Evolutionary conservation across 768 basidiomycete genomes (phyloP).

Genomic region (Psilocybe tampanensis): DNA sequence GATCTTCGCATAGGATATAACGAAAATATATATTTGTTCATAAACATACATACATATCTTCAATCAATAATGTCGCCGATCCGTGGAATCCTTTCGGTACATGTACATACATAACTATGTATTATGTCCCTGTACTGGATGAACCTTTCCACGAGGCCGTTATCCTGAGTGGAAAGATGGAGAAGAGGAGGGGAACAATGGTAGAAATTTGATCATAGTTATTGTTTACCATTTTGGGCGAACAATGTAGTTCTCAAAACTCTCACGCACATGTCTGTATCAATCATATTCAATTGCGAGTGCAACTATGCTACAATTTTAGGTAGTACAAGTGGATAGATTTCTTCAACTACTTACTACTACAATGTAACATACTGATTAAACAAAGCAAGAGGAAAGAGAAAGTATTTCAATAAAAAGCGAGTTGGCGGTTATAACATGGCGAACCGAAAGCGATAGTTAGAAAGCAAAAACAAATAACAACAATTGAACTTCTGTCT

Average conservation of each 20-base stretch:
- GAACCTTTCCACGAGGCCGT: too few relatives aligned
- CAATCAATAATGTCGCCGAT: too few relatives aligned
- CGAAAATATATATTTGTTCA: too few relatives aligned
- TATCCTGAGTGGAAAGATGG: too few relatives aligned
- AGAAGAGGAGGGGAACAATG: too few relatives aligned
- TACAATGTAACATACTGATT: not conserved
- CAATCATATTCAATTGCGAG: too few relatives aligned
- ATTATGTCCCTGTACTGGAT: too few relatives aligned
- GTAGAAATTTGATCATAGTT: not conserved
- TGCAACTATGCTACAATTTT: too few relatives aligned
- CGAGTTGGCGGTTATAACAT: not conserved
- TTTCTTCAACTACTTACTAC: not conserved
- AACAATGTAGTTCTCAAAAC: not conserved
- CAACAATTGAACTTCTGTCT: not conserved
- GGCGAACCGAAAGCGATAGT: not conserved
- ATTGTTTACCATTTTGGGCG: constrained; percentile 5
- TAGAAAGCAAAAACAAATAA: not conserved
- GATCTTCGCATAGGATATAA: not conserved
- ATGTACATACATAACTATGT: not conserved
- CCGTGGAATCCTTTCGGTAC: too few relatives aligned
- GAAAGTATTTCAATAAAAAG: not conserved
- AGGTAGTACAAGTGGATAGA: not conserved
- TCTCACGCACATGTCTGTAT: too few relatives aligned
- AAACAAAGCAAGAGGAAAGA: not conserved
- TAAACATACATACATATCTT: too few relatives aligned